phyloP scores from a whole-genome alignment of 306 rosid genomes.

The Dalbergia oliveri region DNA sequence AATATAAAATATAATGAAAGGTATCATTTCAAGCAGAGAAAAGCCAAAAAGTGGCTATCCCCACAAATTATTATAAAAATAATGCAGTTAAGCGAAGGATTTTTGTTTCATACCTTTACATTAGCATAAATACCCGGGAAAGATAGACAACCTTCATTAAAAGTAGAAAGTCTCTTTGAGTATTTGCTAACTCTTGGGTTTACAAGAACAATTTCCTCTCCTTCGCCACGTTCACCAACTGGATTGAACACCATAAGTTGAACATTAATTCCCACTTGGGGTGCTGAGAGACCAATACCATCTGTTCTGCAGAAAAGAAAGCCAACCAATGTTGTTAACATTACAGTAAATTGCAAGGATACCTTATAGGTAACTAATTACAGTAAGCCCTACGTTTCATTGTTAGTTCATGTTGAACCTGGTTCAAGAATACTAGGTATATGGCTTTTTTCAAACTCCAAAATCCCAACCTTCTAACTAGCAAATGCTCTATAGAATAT shows the following conservation, averaged over 20 bases:
- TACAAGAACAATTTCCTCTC: constrained; percentile 94
- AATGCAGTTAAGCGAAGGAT: constrained; percentile 20
- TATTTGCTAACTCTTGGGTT: constrained; percentile 82
- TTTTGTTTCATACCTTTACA: constrained; percentile 59
- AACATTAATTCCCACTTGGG: constrained; percentile 92
- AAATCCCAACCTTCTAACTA: neutral
- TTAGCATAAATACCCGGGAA: constrained; percentile 82
- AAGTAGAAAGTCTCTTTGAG: constrained; percentile 74
- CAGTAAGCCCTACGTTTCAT: neutral
- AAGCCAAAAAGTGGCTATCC: constrained; percentile 31
- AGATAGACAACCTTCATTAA: constrained; percentile 86
- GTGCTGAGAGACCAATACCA: constrained; percentile 97
- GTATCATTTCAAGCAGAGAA: neutral
- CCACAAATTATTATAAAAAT: constrained; percentile 24
- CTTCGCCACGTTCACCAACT: constrained; percentile 85
- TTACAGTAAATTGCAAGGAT: constrained; percentile 54
- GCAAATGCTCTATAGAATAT: too few species aligned
- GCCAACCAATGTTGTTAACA: constrained; percentile 59
- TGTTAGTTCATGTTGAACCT: constrained; percentile 1
- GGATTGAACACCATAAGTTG: constrained; percentile 96
- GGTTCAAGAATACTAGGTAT: constrained; percentile 1
- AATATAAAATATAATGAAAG: neutral
- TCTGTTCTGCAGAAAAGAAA: constrained; percentile 82
- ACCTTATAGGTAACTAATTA: constrained; percentile 38
- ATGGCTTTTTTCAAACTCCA: neutral